Evolutionary conservation across 257 asterid genomes (phyloP).

Genomic region (Eustoma russellianum): DNA sequence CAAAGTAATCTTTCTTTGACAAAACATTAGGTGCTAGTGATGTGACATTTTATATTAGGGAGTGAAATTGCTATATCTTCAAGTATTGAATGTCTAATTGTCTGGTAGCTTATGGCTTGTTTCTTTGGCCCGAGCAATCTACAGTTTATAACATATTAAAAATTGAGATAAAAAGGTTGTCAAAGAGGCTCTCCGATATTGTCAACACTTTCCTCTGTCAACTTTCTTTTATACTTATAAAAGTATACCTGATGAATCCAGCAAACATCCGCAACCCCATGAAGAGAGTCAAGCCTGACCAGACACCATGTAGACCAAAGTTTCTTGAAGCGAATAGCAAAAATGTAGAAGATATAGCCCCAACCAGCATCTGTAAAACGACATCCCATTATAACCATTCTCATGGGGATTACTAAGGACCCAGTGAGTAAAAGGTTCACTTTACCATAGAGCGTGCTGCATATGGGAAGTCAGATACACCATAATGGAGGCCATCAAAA

Average conservation of each 20-base stretch:
- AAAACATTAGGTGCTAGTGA: too few species aligned
- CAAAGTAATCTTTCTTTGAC: too few species aligned
- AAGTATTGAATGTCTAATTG: too few species aligned
- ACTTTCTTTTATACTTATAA: too few species aligned
- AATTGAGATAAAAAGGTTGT: too few species aligned
- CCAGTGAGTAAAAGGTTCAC: slow-evolving; percentile 2
- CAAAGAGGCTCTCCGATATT: too few species aligned
- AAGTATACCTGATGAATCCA: slow-evolving; percentile 70
- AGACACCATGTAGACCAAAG: slow-evolving; percentile 82
- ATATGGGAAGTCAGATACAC: slow-evolving; percentile 80
- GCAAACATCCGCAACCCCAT: slow-evolving; percentile 77
- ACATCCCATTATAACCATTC: background rate
- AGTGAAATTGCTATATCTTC: too few species aligned
- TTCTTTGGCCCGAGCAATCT: too few species aligned
- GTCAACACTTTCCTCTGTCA: too few species aligned
- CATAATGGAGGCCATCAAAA: slow-evolving; percentile 80
- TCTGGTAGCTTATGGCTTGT: too few species aligned
- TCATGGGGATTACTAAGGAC: background rate
- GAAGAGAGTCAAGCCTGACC: slow-evolving; percentile 81
- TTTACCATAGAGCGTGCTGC: slow-evolving; percentile 85
- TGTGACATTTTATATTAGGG: too few species aligned
- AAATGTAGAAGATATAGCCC: slow-evolving; percentile 64
- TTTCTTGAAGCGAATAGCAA: slow-evolving; percentile 55
- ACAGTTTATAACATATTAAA: too few species aligned
- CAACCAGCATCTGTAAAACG: slow-evolving; percentile 61